phyloP scores from a whole-genome alignment of 768 basidiomycete species.

The Tricholomella constricta region DNA sequence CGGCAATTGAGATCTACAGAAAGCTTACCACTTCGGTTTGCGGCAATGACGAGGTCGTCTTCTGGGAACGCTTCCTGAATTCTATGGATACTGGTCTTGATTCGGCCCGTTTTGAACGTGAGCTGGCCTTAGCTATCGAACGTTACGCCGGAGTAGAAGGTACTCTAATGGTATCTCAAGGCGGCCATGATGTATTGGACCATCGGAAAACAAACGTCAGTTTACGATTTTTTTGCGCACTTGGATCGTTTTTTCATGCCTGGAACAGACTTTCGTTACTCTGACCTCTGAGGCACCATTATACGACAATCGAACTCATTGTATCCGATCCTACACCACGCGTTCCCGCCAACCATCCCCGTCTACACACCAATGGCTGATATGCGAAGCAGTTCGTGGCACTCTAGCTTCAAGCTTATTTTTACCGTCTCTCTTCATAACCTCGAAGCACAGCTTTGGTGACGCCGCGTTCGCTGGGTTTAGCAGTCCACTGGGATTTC shows the following conservation, averaged over 20 bases:
- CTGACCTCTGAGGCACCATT: conserved; percentile 23
- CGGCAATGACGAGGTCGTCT: conserved; percentile 13
- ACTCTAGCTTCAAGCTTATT: conserved; percentile 20
- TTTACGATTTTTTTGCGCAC: neutral
- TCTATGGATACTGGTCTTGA: conserved; percentile 11
- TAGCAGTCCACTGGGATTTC: conserved; percentile 22
- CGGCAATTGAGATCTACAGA: conserved; percentile 27
- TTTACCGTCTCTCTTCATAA: conserved; percentile 15
- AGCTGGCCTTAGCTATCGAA: conserved; percentile 2
- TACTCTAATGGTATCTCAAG: conserved; percentile 2
- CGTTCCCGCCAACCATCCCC: conserved; percentile 6
- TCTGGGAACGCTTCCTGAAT: conserved; percentile 17
- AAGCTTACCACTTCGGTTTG: conserved; percentile 14
- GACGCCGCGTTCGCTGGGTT: conserved; percentile 28
- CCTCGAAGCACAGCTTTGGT: conserved; percentile 19
- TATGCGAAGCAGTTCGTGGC: conserved; percentile 22
- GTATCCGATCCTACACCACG: conserved; percentile 24
- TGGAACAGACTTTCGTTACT: conserved; percentile 22
- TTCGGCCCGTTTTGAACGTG: conserved; percentile 3
- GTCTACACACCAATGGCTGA: conserved; percentile 21
- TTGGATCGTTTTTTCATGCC: neutral
- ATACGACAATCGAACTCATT: conserved; percentile 22
- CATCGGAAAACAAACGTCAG: conserved; percentile 14
- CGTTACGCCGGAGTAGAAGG: conserved; percentile 5
- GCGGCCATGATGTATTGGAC: conserved; percentile 1